These are phyloP conservation scores for Pterulicium gracile DNA, from an alignment of 1,284 basidiomycete species.

Conservation along the genomic window DNA sequence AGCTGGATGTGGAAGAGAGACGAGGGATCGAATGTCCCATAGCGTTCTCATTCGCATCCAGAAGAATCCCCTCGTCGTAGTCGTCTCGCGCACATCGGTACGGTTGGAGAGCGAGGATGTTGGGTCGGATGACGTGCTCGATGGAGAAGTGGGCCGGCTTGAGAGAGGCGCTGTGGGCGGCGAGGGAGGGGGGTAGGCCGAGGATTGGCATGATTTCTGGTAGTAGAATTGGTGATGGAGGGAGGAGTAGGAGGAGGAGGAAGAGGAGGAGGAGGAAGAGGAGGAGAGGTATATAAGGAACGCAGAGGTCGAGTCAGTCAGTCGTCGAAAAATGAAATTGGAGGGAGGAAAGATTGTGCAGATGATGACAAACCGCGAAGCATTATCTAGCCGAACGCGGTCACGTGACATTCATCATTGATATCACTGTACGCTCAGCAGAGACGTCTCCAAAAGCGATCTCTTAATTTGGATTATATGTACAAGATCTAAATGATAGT, in stretches of 20 bases:
- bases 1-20: slow-evolving; percentile 16
- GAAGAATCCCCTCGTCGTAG: slow-evolving; percentile 86
- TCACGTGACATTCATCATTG: no score
- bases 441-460: no score
- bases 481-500: no score
- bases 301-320: neutral
- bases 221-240: neutral
- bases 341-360: no score
- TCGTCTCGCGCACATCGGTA: slow-evolving; percentile 97
- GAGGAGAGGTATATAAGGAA: neutral
- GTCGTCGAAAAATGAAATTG: no score
- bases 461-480: no score
- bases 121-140: slow-evolving; percentile 79
- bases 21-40: slow-evolving; percentile 76
- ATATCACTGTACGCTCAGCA: no score
- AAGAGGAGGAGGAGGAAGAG: neutral
- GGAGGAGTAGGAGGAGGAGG: neutral
- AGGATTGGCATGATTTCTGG: slow-evolving; percentile 30
- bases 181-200: slow-evolving; percentile 31
- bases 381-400: no score
- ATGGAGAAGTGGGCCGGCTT: slow-evolving; percentile 75
- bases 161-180: slow-evolving; percentile 12
- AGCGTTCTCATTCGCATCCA: slow-evolving; percentile 97
- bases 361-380: no score
- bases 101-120: slow-evolving; percentile 86